Evolutionary conservation across 2,329 filamentous ascomycete species (phyloP).

Genomic region (Esteya vermicola): DNA sequence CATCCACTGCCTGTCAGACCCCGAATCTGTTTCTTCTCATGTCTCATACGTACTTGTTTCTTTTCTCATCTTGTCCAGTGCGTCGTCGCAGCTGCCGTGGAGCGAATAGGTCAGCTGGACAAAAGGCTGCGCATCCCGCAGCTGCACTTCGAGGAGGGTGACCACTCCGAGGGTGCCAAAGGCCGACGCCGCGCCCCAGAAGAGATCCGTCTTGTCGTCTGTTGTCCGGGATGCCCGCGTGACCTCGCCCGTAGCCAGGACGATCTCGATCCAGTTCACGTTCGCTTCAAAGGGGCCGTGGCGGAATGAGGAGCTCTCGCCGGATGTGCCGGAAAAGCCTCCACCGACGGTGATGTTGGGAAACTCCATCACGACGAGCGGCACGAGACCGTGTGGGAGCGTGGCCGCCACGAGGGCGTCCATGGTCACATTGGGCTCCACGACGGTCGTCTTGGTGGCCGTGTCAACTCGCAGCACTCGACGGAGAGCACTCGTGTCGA

Average conservation of each 20-base stretch:
- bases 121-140: conserved; percentile 36
- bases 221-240: conserved; percentile 26
- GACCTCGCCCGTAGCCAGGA: conserved; percentile 43
- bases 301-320: conserved; percentile 52
- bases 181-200: conserved; percentile 42
- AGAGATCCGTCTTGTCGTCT: conserved; percentile 35
- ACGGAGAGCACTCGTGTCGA: conserved; percentile 53
- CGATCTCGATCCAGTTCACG: conserved; percentile 47
- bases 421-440: conserved; percentile 59
- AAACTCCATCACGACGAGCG: conserved; percentile 57
- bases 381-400: conserved; percentile 38
- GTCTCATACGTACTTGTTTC: conserved; percentile 10
- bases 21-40: too few species aligned
- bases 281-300: conserved; percentile 53
- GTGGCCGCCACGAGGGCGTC: conserved; percentile 47
- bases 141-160: conserved; percentile 42
- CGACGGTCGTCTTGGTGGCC: conserved; percentile 35
- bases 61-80: conserved; percentile 16
- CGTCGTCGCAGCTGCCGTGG: conserved; percentile 24
- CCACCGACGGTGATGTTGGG: conserved; percentile 56
- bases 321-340: conserved; percentile 50
- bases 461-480: conserved; percentile 48
- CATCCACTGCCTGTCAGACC: neutral
- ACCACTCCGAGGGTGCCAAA: conserved; percentile 49
- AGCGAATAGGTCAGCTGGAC: conserved; percentile 42